Evolutionary conservation across 257 asterid species (phyloP).

Genomic region (Solanum chilense): DNA sequence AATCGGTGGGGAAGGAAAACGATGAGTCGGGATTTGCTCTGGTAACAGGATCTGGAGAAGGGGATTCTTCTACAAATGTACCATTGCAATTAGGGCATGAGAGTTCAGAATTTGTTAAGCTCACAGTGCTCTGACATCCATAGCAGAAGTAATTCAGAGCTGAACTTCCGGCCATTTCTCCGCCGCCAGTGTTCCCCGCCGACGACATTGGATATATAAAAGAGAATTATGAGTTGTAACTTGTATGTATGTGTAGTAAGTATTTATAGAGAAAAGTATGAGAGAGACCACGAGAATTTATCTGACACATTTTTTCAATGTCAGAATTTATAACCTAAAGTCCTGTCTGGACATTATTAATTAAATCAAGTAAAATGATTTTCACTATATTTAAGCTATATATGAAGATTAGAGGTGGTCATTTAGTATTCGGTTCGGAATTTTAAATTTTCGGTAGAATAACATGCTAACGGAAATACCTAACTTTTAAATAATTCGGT

Average conservation of each 20-base stretch:
- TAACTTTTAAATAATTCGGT: background rate
- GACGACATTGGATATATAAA: background rate
- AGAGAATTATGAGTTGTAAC: background rate
- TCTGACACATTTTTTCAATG: background rate
- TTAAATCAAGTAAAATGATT: background rate
- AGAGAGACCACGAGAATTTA: background rate
- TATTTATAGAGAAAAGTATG: background rate
- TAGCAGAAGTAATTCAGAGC: slow-evolving; percentile 40
- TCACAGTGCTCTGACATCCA: slow-evolving; percentile 47
- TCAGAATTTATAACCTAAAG: background rate
- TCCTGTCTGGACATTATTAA: background rate
- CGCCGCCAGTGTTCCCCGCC: background rate
- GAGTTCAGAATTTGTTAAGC: slow-evolving; percentile 35
- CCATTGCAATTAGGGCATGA: slow-evolving; percentile 67
- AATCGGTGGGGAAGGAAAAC: background rate
- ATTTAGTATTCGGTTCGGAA: background rate
- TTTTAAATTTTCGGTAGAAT: background rate
- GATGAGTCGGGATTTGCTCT: background rate
- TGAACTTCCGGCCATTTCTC: background rate
- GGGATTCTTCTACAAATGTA: slow-evolving; percentile 49
- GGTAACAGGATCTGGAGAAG: slow-evolving; percentile 18
- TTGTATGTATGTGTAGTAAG: background rate
- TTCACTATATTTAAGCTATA: background rate
- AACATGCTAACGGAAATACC: background rate
- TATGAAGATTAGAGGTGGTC: background rate